Base-by-base conservation (phyloP, 179 eudicot genomes). In the Beta lomatogona region DNA sequence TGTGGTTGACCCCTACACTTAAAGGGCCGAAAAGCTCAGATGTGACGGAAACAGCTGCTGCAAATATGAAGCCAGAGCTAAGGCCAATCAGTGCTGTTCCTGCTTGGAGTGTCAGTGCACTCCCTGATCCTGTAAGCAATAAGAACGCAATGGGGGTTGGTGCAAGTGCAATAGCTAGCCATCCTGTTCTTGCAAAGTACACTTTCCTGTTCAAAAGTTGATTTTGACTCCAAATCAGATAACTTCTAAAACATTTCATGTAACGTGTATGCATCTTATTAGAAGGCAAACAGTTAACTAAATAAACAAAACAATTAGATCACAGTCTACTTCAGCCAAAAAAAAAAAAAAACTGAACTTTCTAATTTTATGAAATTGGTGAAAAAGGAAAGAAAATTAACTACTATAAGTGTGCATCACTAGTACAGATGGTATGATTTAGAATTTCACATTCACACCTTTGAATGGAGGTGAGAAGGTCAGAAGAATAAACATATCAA, bases 11-110 rank as follows among this genome's bases (percentile, higher is more conserved):
- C 19, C 91, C 91, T 0, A 88, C 85, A 70, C 88, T 88, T 75
- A 54, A 78, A 71, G 91, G 86, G 14, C 91, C 91, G 18, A 88
- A 88, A 48, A 88, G 87, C 81, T 88, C 91, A n/a, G 89, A 88
- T 71, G 89, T 94, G 85, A 94, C 76, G 59, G 96, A 93, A 54
- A 94, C 98, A 4, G 98, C 97, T 21, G 97, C 92, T 15, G 98
- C 97, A 78, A 93, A 91, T 75, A 91, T 89, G 92, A 94, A 94
- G 16, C 98, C 97, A 0, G 98, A 92, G 89, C 97, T 93, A 28
- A 94, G 82, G 0, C 97, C 98, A 2, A 94, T 88, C 2, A 94
- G 80, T 0, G 93, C 87, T 12, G 98, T 94, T 55, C 91, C 94
- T 4, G 82, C 63, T 18, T 85, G 87, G 22, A 94, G 84, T 50